Conservation (phyloP, 2,329 filamentous ascomycete species). For the Fusarium nanum region DNA sequence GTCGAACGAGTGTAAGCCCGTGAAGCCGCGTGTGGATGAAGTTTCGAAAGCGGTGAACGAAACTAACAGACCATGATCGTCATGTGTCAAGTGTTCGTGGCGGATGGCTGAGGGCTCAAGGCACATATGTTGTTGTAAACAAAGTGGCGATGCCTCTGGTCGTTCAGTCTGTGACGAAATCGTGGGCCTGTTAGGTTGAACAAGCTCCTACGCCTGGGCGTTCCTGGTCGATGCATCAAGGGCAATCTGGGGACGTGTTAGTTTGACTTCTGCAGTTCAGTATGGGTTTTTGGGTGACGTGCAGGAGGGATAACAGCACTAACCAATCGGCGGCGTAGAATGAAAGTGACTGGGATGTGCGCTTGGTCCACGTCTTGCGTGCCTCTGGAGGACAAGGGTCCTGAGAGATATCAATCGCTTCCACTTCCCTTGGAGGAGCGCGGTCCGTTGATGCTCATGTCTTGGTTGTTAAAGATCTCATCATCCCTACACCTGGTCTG, state of each 20-base stretch:
- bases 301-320: conserved; percentile 34
- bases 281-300: conserved; percentile 41
- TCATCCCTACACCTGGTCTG: neutral
- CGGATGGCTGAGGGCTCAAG: conserved; percentile 17
- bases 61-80: conserved; percentile 32
- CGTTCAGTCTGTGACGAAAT: conserved; percentile 2
- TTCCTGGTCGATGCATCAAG: conserved; percentile 34
- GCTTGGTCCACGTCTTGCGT: conserved; percentile 43
- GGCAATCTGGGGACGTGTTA: conserved; percentile 36
- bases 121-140: conserved; percentile 16
- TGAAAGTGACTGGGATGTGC: conserved; percentile 26
- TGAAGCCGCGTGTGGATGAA: conserved; percentile 21
- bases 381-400: conserved; percentile 29
- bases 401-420: conserved; percentile 28
- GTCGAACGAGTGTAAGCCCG: conserved; percentile 21
- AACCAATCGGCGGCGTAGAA: conserved; percentile 39
- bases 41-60: conserved; percentile 40
- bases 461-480: conserved; percentile 21
- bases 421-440: conserved; percentile 10
- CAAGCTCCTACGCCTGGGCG: conserved; percentile 15
- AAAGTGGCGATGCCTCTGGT: conserved; percentile 8
- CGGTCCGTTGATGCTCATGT: conserved; percentile 8
- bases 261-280: conserved; percentile 36
- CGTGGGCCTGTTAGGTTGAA: conserved; percentile 21
- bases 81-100: conserved; percentile 35